Percentiles rank a stretch among this genome's conserved stretches.
These are phyloP conservation scores for Podaxis sp. DNA, from an alignment of 768 basidiomycete genomes.

Conservation along the genomic window DNA sequence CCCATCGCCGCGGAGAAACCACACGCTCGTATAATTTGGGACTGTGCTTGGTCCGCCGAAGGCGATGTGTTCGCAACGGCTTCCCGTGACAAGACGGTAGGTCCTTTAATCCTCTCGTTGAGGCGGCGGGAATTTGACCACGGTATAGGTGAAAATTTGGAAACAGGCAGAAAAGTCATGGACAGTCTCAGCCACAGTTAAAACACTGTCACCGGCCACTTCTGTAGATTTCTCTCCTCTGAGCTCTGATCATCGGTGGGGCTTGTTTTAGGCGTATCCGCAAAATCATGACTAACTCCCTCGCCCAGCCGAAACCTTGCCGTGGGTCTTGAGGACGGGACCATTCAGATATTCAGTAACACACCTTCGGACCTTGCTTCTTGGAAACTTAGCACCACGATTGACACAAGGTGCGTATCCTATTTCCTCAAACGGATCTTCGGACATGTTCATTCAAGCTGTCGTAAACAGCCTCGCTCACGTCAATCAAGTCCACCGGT, in stretches of 20 bases:
- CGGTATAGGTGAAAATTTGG: slow-evolving; percentile 85
- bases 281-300: not conserved
- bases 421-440: not conserved
- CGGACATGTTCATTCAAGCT: not conserved
- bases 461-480: slow-evolving; percentile 58
- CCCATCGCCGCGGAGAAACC: slow-evolving; percentile 74
- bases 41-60: slow-evolving; percentile 82
- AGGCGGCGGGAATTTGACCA: not conserved
- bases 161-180: slow-evolving; percentile 45
- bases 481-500: slow-evolving; percentile 72
- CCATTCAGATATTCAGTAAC: slow-evolving; percentile 61
- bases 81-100: slow-evolving; percentile 90
- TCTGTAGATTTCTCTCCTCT: slow-evolving; percentile 61
- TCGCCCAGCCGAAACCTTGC: slow-evolving; percentile 58
- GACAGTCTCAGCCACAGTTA: slow-evolving; percentile 59
- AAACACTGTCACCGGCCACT: slow-evolving; percentile 75
- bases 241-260: slow-evolving; percentile 40
- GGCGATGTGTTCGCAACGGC: slow-evolving; percentile 87
- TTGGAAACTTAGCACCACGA: slow-evolving; percentile 46
- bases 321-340: slow-evolving; percentile 82
- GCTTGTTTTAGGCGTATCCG: not conserved
- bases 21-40: slow-evolving; percentile 94
- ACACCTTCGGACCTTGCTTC: slow-evolving; percentile 24
- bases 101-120: not conserved
- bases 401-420: slow-evolving; percentile 51